Base-by-base conservation (phyloP, 108 stramenopile species). In the Skeletonema costatum region DNA sequence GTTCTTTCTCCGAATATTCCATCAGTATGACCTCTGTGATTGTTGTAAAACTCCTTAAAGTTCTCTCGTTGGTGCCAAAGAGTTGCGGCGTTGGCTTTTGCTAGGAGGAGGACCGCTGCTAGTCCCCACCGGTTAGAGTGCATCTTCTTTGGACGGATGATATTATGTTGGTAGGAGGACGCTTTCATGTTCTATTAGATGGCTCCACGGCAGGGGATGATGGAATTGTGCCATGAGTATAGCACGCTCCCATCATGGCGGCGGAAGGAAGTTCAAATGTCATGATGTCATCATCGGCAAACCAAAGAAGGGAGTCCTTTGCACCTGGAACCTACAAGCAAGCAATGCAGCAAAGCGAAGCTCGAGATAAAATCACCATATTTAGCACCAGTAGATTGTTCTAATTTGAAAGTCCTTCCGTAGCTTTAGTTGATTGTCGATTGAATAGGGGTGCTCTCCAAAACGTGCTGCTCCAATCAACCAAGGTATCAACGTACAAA, bases 1-100 rank as follows among this genome's bases (percentile, higher is more conserved):
- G 25, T 56, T 56, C 21, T 29, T 25, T 80, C 69, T 31, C 80
- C 66, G 35, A 69, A 80, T 29, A 36, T 56, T 10, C 53, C 53
- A 16, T 56, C 63, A 53, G 19, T 67, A 32, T 66, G 66, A 51
- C 50, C 53, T 41, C 51, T 63, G 64, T 64, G 73, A 33, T 74
- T 51, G 8, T 74, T 56, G 53, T 56, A 74, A 39, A 66, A 74
- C 17, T 66, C 73, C 32, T 66, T 66, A 63, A 74, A 74, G 58
- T 74, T 63, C n/a, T 74, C 64, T 13, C 73, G 80, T 58, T 74
- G 80, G 48, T 74, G 67, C 80, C 80, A 80, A 33, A 73, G 62
- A 14, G 80, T 73, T 21, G 70, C 56, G 38, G 77, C 77, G 48
- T 51, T 42, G 59, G 67, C 75, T 29, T 66, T 70, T 11, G 80